Percentiles rank a stretch among this genome's conserved stretches.
Conservation (phyloP, 1,284 basidiomycete genomes). For the Meripilus lineatus region DNA sequence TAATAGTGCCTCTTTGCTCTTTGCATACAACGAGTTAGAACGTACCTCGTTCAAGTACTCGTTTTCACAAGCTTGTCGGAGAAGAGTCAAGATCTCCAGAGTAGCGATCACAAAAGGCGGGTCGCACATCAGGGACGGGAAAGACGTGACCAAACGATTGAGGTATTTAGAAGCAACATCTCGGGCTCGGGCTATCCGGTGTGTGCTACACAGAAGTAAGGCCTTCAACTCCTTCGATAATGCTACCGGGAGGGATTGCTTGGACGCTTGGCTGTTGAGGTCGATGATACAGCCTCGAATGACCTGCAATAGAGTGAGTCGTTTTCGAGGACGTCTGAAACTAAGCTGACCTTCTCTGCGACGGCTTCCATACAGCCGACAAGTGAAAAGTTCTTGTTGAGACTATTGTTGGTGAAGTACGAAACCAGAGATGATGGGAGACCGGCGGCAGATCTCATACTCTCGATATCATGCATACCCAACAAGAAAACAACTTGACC, state of each 20-base stretch:
- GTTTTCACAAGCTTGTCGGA: slow-evolving; percentile 86
- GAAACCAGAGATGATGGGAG: slow-evolving; percentile 79
- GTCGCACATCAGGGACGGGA: slow-evolving; percentile 94
- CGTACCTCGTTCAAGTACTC: slow-evolving; percentile 88
- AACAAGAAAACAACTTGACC: slow-evolving; percentile 87
- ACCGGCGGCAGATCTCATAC: slow-evolving; percentile 78
- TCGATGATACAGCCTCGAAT: slow-evolving; percentile 70
- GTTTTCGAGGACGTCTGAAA: not conserved
- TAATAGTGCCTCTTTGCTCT: not conserved
- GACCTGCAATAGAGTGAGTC: slow-evolving; percentile 57
- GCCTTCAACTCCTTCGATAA: slow-evolving; percentile 74
- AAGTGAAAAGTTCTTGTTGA: slow-evolving; percentile 70
- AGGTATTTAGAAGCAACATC: slow-evolving; percentile 82
- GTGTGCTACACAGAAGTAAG: slow-evolving; percentile 79
- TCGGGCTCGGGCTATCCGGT: slow-evolving; percentile 79
- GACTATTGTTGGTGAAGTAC: slow-evolving; percentile 87
- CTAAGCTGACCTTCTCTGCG: slow-evolving; percentile 62
- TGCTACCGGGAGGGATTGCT: slow-evolving; percentile 73
- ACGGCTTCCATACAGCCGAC: slow-evolving; percentile 81
- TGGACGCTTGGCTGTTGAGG: slow-evolving; percentile 68
- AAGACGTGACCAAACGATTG: slow-evolving; percentile 84
- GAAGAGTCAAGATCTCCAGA: slow-evolving; percentile 86
- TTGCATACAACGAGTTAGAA: slow-evolving; percentile 6
- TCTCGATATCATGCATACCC: slow-evolving; percentile 88
- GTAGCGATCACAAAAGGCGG: slow-evolving; percentile 84